These are phyloP conservation scores for Ustilaginoidea virens DNA, from an alignment of 2,329 filamentous ascomycete species.

Conservation along the genomic window DNA sequence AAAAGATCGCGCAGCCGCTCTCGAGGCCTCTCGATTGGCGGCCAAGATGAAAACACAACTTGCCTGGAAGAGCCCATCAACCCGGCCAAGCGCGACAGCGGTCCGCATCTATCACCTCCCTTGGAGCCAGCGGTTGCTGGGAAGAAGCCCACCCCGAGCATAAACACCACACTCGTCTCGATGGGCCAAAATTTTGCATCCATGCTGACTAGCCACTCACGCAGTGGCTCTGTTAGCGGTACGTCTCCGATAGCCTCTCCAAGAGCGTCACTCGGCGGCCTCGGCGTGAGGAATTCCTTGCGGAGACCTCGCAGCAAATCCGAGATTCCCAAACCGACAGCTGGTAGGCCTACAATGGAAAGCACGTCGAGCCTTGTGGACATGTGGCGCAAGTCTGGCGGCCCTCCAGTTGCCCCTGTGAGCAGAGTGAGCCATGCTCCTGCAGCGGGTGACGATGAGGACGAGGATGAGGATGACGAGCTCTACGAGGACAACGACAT, in stretches of 20 bases:
- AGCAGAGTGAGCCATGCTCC: constrained; percentile 15
- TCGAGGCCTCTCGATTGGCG: constrained; percentile 5
- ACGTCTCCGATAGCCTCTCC: constrained; percentile 33
- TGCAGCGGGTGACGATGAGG: constrained; percentile 21
- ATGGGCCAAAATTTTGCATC: constrained; percentile 40
- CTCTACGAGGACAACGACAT: constrained; percentile 41
- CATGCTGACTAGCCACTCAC: constrained; percentile 39
- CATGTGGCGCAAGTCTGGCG: constrained; percentile 37
- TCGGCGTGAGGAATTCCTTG: constrained; percentile 32
- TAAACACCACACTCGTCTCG: constrained; percentile 42
- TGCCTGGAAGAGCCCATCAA: constrained; percentile 10
- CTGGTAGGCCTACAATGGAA: constrained; percentile 12
- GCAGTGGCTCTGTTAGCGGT: constrained; percentile 45
- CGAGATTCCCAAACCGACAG: constrained; percentile 27
- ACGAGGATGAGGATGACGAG: constrained; percentile 46
- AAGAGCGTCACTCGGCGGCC: constrained; percentile 26
- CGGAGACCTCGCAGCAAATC: constrained; percentile 42
- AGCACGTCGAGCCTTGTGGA: constrained; percentile 29
- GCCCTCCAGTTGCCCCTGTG: constrained; percentile 35
- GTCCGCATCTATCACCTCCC: constrained; percentile 30
- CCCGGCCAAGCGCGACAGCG: constrained; percentile 27
- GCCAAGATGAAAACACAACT: constrained; percentile 16
- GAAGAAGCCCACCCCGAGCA: constrained; percentile 36
- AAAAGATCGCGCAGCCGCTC: constrained; percentile 30
- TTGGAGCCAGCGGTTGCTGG: constrained; percentile 35